phyloP scores from a whole-genome alignment of 2,329 filamentous ascomycete species.

The Ceratocystis variospora region DNA sequence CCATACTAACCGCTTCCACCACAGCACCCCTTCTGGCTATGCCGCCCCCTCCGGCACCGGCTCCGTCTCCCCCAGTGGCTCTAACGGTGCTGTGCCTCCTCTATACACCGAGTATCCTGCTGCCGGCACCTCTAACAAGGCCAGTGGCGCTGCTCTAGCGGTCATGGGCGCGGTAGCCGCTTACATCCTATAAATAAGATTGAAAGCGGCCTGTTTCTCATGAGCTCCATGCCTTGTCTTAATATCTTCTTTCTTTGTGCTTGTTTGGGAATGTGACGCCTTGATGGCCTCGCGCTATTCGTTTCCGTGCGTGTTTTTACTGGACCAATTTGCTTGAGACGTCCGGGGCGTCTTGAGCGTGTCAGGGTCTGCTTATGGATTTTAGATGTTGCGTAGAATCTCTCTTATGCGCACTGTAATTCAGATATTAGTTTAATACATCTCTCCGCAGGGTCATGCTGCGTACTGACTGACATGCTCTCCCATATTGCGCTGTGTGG shows the following conservation, averaged over 20 bases:
- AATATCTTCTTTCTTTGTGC: background rate
- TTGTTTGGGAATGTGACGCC: background rate
- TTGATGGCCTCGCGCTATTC: background rate
- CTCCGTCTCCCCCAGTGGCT: background rate
- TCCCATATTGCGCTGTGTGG: background rate
- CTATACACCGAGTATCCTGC: slow-evolving; percentile 18
- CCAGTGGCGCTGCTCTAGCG: slow-evolving; percentile 16
- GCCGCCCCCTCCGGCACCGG: background rate
- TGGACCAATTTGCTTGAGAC: background rate
- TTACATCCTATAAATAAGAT: slow-evolving; percentile 15
- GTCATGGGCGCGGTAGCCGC: slow-evolving; percentile 16
- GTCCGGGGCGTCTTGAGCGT: background rate
- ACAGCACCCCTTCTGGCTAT: slow-evolving; percentile 10
- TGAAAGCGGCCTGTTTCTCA: background rate
- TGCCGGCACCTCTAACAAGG: slow-evolving; percentile 14
- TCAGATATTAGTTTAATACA: background rate
- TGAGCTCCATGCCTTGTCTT: background rate
- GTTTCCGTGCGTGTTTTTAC: background rate
- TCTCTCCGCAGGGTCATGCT: background rate
- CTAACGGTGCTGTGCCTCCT: slow-evolving; percentile 4
- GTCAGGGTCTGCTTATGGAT: background rate
- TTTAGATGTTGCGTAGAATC: background rate
- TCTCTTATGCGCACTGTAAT: background rate
- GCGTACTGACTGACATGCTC: background rate
- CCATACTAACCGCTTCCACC: background rate